These are phyloP conservation scores for Boletus edulis DNA, from an alignment of 768 basidiomycete species.

Conservation along the genomic window DNA sequence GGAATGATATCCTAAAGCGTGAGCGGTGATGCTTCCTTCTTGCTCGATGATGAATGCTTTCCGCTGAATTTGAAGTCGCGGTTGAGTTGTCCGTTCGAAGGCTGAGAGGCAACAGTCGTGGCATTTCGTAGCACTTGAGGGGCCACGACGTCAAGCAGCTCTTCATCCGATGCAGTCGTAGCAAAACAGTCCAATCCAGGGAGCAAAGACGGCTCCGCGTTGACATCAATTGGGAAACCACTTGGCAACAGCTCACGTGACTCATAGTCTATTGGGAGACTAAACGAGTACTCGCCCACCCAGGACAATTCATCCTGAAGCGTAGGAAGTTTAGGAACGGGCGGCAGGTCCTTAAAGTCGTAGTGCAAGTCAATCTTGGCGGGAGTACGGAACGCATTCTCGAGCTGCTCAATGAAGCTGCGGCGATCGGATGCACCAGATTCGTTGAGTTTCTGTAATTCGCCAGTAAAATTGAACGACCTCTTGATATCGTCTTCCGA, in stretches of 20 bases:
- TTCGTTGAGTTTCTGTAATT: slow-evolving; percentile 66
- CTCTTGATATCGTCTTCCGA: slow-evolving; percentile 72
- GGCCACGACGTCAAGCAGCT: slow-evolving; percentile 17
- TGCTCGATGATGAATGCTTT: slow-evolving; percentile 15
- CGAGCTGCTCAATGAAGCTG: slow-evolving; percentile 82
- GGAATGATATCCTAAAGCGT: slow-evolving; percentile 79
- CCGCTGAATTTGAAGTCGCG: slow-evolving; percentile 77
- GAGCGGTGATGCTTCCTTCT: slow-evolving; percentile 26
- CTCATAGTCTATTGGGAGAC: slow-evolving; percentile 12
- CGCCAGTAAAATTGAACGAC: slow-evolving; percentile 84
- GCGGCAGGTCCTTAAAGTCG: slow-evolving; percentile 47
- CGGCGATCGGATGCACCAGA: slow-evolving; percentile 63
- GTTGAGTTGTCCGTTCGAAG: slow-evolving; percentile 67
- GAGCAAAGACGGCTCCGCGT: slow-evolving; percentile 37
- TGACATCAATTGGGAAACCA: slow-evolving; percentile 24
- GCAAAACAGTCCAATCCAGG: slow-evolving; percentile 35
- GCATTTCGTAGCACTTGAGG: slow-evolving; percentile 21
- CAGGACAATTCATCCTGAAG: slow-evolving; percentile 28
- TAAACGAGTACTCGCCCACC: slow-evolving; percentile 22
- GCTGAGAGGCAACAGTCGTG: slow-evolving; percentile 39
- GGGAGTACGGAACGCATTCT: slow-evolving; percentile 76
- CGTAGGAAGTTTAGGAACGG: slow-evolving; percentile 50
- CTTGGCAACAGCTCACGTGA: slow-evolving; percentile 14
- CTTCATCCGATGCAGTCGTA: slow-evolving; percentile 35
- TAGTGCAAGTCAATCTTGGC: slow-evolving; percentile 61